Evolutionary conservation across 2,329 filamentous ascomycete species (phyloP), one percentile per base, ranked within the genome.

Genomic region (Periglandula ipomoeae): DNA sequence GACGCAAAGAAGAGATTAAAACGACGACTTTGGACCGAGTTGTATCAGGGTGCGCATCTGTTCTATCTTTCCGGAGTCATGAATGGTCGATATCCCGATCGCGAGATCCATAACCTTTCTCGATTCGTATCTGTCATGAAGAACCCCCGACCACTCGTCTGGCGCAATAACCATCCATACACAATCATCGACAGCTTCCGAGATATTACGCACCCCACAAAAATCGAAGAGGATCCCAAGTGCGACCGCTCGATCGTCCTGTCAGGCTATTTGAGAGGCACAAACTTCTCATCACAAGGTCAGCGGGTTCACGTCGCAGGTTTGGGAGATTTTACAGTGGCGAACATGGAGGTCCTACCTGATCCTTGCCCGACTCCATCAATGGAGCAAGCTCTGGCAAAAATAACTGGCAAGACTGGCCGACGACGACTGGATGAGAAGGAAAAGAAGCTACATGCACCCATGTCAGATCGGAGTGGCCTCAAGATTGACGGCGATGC

Each of bases 41-140:
- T 98, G 46, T 98, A 98, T 68, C 89, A 95, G 61, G 93, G 93
- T 48, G 93, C 94, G 5, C 95, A 98, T 64, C 74, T 98, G 0
- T 98, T 98, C 69, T 97, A 97, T 61, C 78, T 98, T 5, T 95
- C 89, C 1, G 93, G 93, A 60, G 90, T 98, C 32, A 86, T 97
- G 58, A 98, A 98, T 65, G 93, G 93, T 38, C 79, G 93, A 54
- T 98, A 98, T 61, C 94, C 93, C 0, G 93, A 98, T 65, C 83
- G 94, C 55, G 94, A 98, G 68, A 82, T 98, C 15, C 87, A 97
- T 70, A 98, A 98, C 62, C 69, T 98, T 47, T 95, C 89, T 13
- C 82, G 94, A 48, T 98, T 98, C 66, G 75, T 98, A 56, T 95
- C 88, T 19, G 89, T 98, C 56, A 98, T 98, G 94, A 98, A 98